phyloP scores from a whole-genome alignment of 2,329 filamentous ascomycete genomes.

The Aspergillus sp. region DNA sequence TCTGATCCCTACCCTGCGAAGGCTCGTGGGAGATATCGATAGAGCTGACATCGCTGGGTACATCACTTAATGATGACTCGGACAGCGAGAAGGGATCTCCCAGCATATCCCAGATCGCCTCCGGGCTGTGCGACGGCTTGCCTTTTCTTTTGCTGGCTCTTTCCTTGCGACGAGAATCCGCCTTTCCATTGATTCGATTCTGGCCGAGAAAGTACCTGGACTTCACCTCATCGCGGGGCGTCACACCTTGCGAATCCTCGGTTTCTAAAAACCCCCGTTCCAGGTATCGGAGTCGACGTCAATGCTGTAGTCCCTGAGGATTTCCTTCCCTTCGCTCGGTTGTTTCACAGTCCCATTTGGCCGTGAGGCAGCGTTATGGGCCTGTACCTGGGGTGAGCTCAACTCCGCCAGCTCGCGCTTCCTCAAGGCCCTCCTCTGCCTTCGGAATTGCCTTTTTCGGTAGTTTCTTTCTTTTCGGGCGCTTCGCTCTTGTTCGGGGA shows the following conservation, averaged over 20 bases:
- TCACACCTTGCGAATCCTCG: constrained; percentile 31
- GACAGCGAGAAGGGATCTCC: constrained; percentile 7
- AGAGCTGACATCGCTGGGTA: constrained; percentile 20
- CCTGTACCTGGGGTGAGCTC: not conserved
- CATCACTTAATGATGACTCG: constrained; percentile 28
- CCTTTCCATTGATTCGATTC: not conserved
- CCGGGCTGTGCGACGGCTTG: constrained; percentile 4
- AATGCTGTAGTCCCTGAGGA: constrained; percentile 1
- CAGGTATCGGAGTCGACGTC: constrained; percentile 7
- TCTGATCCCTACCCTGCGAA: not conserved
- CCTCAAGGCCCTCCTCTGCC: not conserved
- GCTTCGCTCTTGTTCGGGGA: not conserved
- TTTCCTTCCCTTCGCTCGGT: not conserved
- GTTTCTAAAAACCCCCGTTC: constrained; percentile 27
- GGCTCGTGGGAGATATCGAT: constrained; percentile 4
- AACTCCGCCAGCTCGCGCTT: not conserved
- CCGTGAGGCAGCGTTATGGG: not conserved
- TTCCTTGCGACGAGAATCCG: not conserved
- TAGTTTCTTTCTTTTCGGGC: not conserved
- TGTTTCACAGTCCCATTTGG: constrained; percentile 1
- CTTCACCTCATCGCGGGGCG: constrained; percentile 30
- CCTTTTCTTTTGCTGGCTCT: not conserved
- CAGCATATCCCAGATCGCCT: constrained; percentile 9
- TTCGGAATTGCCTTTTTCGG: not conserved
- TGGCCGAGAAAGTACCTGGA: constrained; percentile 24